Percentiles rank a stretch among this genome's conserved stretches.
These are phyloP conservation scores for Lachnellula cervina DNA, from an alignment of 2,329 filamentous ascomycete genomes.

Conservation along the genomic window DNA sequence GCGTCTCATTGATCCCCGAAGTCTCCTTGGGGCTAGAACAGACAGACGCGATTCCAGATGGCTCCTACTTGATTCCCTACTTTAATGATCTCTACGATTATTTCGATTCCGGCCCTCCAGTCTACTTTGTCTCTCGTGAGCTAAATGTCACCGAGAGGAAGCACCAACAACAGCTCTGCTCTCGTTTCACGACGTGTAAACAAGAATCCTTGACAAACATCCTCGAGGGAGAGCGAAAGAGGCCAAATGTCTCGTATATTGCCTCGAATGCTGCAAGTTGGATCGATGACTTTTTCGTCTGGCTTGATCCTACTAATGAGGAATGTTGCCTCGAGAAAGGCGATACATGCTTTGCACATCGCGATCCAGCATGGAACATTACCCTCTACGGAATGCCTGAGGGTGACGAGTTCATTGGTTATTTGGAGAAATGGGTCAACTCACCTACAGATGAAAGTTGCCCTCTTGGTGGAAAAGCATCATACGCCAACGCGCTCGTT, in stretches of 20 bases:
- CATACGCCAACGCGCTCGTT: conserved; percentile 80
- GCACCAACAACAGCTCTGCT: conserved; percentile 83
- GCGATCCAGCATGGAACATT: conserved; percentile 81
- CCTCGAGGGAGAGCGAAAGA: conserved; percentile 89
- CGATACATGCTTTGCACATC: conserved; percentile 71
- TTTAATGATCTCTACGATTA: conserved; percentile 96
- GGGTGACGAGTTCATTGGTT: conserved; percentile 82
- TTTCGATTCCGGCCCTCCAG: conserved; percentile 83
- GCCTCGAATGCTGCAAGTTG: conserved; percentile 85
- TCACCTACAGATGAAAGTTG: conserved; percentile 79
- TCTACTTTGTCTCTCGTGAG: conserved; percentile 88
- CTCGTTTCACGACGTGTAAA: conserved; percentile 85
- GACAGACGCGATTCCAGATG: conserved; percentile 86
- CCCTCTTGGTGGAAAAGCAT: conserved; percentile 80
- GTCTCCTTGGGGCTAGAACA: conserved; percentile 89
- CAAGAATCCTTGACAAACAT: conserved; percentile 80
- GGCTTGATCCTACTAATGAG: conserved; percentile 68
- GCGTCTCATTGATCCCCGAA: conserved; percentile 76
- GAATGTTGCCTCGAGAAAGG: conserved; percentile 64
- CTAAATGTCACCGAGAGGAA: conserved; percentile 71
- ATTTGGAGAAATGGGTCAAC: conserved; percentile 76
- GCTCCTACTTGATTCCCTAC: conserved; percentile 91
- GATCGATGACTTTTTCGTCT: conserved; percentile 94
- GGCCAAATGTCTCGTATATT: conserved; percentile 82
- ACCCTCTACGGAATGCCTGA: conserved; percentile 89